phyloP scores from a whole-genome alignment of 176 grass and related monocot species.

The Musa acuminata region DNA sequence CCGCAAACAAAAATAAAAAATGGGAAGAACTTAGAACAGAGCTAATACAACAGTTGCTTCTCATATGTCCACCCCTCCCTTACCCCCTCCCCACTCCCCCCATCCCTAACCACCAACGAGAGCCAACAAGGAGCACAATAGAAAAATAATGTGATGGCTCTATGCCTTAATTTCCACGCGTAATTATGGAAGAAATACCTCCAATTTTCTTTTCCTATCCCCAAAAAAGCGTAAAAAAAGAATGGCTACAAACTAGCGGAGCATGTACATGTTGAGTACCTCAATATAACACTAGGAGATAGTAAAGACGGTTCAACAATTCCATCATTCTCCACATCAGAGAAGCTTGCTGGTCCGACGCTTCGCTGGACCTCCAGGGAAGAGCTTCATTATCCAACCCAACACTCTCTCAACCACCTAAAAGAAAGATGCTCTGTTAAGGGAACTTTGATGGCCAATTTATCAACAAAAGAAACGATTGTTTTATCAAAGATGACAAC shows the following conservation, averaged over 20 bases:
- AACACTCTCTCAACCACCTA: slow-evolving; percentile 95
- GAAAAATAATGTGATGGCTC: not conserved
- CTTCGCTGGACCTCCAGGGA: slow-evolving; percentile 73
- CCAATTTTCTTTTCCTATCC: not conserved
- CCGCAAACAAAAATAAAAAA: no score
- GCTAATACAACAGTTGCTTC: not conserved
- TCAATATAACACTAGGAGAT: not conserved
- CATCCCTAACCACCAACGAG: not conserved
- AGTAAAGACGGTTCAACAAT: not conserved
- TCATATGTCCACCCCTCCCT: not conserved
- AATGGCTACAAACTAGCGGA: not conserved
- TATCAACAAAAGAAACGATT: not conserved
- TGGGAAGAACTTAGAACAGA: no score
- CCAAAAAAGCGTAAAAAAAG: not conserved
- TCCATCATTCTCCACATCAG: slow-evolving; percentile 34
- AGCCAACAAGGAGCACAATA: not conserved
- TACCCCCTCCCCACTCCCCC: not conserved
- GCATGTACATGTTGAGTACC: slow-evolving; percentile 5
- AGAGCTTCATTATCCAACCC: slow-evolving; percentile 99
- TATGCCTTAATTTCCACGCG: not conserved
- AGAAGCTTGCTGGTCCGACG: slow-evolving; percentile 93
- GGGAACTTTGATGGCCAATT: not conserved
- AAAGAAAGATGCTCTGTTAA: not conserved
- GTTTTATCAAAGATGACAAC: no score
- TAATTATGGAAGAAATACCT: slow-evolving; percentile 2